Conservation (phyloP, 2,329 filamentous ascomycete genomes). For the Neonectria punicea region DNA sequence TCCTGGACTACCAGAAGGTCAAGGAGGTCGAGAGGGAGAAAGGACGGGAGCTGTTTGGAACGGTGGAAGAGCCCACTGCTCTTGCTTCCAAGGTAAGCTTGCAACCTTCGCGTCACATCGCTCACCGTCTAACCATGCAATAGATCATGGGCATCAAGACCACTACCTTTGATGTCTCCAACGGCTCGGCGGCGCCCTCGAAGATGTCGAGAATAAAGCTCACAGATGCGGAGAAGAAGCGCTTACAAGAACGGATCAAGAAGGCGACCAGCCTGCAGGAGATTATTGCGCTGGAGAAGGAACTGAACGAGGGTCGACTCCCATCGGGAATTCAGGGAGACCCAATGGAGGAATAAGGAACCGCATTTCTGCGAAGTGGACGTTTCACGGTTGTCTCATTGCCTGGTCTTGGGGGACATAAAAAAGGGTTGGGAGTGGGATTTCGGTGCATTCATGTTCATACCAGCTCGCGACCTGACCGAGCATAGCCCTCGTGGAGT, state of each 20-base stretch:
- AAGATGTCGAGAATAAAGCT: conserved; percentile 84
- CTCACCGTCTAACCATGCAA: conserved; percentile 21
- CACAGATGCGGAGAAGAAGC: conserved; percentile 88
- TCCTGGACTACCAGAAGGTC: conserved; percentile 93
- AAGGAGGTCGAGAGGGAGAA: conserved; percentile 83
- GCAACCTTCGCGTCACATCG: no score
- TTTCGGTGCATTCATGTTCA: conserved; percentile 28
- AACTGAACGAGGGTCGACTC: conserved; percentile 87
- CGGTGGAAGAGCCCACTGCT: conserved; percentile 78
- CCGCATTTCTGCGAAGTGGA: conserved; percentile 1
- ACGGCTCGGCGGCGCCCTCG: conserved; percentile 57
- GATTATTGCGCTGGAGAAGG: conserved; percentile 90
- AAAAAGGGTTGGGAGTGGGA: conserved; percentile 29
- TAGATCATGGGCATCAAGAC: conserved; percentile 88
- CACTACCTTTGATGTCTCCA: conserved; percentile 72
- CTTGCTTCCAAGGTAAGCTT: conserved; percentile 75
- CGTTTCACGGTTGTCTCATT: conserved; percentile 13
- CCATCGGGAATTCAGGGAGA: conserved; percentile 72
- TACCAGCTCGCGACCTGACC: conserved; percentile 23
- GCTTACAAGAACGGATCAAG: conserved; percentile 86
- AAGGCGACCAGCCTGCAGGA: conserved; percentile 91
- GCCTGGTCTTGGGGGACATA: conserved; percentile 21
- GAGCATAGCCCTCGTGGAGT: conserved; percentile 18
- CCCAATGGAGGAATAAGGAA: conserved; percentile 68
- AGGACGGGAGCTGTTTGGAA: conserved; percentile 86